Percentiles rank a stretch among this genome's conserved stretches.
phyloP scores from a whole-genome alignment of 495 filamentous ascomycete species.

The Lentithecium fluviatile region DNA sequence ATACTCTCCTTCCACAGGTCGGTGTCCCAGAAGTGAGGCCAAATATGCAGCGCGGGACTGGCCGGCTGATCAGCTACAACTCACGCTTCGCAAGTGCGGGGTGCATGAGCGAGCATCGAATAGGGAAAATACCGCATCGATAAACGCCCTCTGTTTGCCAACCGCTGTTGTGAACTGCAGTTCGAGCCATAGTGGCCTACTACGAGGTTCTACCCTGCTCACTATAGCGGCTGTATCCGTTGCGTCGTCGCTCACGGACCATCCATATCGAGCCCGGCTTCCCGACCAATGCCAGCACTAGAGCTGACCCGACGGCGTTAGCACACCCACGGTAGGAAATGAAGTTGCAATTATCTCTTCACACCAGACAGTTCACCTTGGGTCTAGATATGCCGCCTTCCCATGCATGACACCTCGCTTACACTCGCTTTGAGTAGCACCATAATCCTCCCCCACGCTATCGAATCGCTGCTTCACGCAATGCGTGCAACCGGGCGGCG shows the following conservation, averaged over 20 bases:
- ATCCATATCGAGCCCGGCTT: not conserved
- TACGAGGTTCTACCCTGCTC: not conserved
- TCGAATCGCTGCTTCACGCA: not conserved
- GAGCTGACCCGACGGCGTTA: slow-evolving; percentile 19
- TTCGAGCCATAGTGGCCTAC: not conserved
- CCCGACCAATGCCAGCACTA: not conserved
- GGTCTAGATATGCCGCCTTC: not conserved
- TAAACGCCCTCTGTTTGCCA: not conserved
- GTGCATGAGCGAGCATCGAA: slow-evolving; percentile 26
- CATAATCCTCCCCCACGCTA: not conserved
- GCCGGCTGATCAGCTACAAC: slow-evolving; percentile 28
- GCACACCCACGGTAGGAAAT: not conserved
- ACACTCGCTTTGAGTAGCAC: not conserved
- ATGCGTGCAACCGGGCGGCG: not conserved
- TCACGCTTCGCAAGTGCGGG: slow-evolving; percentile 21
- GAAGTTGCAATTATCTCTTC: not conserved
- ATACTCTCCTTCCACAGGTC: too few species aligned
- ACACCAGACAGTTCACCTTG: not conserved
- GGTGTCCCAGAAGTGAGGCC: slow-evolving; percentile 10
- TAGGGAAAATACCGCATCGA: slow-evolving; percentile 17
- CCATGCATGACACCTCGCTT: slow-evolving; percentile 4
- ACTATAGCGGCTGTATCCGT: too few species aligned
- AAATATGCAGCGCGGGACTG: slow-evolving; percentile 18
- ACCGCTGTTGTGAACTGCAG: slow-evolving; percentile 19
- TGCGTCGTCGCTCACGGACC: too few species aligned